Evolutionary conservation across 306 rosid genomes (phyloP), one percentile per base, ranked within the genome.

Genomic region (Trichosanthes cucumerina): DNA sequence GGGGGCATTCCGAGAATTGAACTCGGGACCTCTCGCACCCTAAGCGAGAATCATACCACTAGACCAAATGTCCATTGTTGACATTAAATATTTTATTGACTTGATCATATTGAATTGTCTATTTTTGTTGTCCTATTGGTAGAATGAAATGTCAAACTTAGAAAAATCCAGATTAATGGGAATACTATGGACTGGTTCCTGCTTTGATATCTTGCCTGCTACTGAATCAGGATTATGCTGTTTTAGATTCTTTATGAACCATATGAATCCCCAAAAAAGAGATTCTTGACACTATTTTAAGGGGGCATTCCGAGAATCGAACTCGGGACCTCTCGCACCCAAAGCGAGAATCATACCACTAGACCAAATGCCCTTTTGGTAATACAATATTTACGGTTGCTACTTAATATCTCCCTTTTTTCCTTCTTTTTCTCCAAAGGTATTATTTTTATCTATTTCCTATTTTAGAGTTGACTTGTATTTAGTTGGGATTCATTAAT

Each of bases 21-120:
- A 43, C 56, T 70, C 76, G n/a, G 38, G 38, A 70, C 76, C 54
- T 43, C 76, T 70, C 54, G 38, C 74, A 66, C 53, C 69, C 69
- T 1, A 76, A 76, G 68, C 79, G 23, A 76, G 54, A 76, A 76
- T 57, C 79, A 76, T 76, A 76, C 79, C 79, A 76, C 50, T 76
- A 53, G 53, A 58, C 38, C 68, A 31, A 76, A 76, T 76, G 69
- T 21, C 53, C 60, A 56, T 7, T 56, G 12, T 18, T 56, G 62
- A n/a, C 7, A 56, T n/a, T n/a, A n/a, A n/a, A n/a, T n/a, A 0
- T 15, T 13, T 28, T 18, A 8, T 56, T 56, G 28, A 56, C 31
- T 56, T 56, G 31, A 21, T 7, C 28, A 1, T 9, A n/a, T 15
- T 54, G n/a, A 47, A 19, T 18, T 19, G 21, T 18, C 8, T 53